phyloP scores from a whole-genome alignment of 306 rosid species.

The Cicer bijugum region DNA sequence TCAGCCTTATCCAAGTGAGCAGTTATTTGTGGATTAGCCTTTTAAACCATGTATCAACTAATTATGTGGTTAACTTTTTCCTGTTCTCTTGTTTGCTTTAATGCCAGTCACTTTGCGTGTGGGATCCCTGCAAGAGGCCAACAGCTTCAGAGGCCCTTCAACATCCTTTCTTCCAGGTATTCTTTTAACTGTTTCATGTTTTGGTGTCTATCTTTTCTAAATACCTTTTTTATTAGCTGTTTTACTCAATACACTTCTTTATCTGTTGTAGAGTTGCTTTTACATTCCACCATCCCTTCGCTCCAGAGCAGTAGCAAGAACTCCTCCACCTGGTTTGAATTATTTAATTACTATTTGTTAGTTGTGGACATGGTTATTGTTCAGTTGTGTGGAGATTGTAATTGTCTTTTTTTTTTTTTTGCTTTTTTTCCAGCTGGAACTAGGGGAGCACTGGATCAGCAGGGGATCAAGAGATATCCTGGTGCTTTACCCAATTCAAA shows the following conservation, averaged over 20 bases:
- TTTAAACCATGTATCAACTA: constrained; percentile 9
- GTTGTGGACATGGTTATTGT: background rate
- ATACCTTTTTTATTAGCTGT: background rate
- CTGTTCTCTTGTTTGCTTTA: background rate
- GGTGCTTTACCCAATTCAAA: constrained; percentile 64
- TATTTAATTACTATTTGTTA: background rate
- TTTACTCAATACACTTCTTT: constrained; percentile 1
- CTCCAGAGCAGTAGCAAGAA: constrained; percentile 64
- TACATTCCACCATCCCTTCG: constrained; percentile 95
- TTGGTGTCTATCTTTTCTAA: background rate
- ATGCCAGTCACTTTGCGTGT: constrained; percentile 85
- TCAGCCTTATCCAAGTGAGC: constrained; percentile 81
- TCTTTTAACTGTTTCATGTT: constrained; percentile 17
- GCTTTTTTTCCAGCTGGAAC: constrained; percentile 59
- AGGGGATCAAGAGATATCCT: constrained; percentile 60
- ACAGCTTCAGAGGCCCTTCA: constrained; percentile 91
- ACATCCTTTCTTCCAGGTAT: constrained; percentile 96
- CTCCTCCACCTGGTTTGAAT: constrained; percentile 85
- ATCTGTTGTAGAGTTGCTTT: constrained; percentile 72
- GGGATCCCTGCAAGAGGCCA: constrained; percentile 98
- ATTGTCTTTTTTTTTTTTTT: background rate
- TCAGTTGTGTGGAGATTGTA: constrained; percentile 9
- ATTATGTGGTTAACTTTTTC: background rate
- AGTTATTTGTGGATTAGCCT: background rate
- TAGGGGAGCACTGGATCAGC: constrained; percentile 62